phyloP scores from a whole-genome alignment of 75 land plant genomes.

The Sequoiadendron giganteum region DNA sequence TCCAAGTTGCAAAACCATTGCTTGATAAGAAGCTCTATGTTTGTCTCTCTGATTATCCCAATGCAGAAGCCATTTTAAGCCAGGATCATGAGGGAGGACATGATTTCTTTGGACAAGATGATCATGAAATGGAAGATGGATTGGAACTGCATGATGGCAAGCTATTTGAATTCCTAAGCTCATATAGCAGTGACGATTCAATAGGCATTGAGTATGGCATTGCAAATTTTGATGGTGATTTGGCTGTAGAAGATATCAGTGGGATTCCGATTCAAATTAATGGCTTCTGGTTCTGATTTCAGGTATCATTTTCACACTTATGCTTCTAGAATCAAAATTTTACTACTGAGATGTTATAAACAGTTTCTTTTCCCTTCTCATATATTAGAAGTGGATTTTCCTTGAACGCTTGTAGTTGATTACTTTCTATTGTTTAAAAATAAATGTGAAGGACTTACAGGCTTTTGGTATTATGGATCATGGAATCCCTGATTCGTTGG shows the following conservation, averaged over 20 bases:
- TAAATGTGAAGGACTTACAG: conserved; percentile 5
- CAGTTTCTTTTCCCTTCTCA: neutral
- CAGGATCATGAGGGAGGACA: neutral
- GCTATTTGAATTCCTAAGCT: neutral
- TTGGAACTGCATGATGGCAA: neutral
- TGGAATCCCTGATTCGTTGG: neutral
- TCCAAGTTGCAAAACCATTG: conserved; percentile 59
- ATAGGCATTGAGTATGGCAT: neutral
- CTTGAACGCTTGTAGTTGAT: neutral
- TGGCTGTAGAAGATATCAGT: neutral
- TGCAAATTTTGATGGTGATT: neutral
- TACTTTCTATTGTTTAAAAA: neutral
- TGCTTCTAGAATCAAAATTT: neutral
- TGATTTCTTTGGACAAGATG: neutral
- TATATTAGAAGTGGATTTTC: neutral
- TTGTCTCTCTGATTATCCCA: conserved; percentile 60
- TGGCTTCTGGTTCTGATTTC: neutral
- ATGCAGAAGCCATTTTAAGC: neutral
- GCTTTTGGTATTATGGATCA: neutral
- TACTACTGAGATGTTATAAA: neutral
- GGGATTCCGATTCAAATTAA: conserved; percentile 2
- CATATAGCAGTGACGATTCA: neutral
- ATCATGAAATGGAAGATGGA: neutral
- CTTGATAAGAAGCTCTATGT: conserved; percentile 59
- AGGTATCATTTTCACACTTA: neutral